Conservation (phyloP, 495 filamentous ascomycete genomes). For the Penicillium angulare region DNA sequence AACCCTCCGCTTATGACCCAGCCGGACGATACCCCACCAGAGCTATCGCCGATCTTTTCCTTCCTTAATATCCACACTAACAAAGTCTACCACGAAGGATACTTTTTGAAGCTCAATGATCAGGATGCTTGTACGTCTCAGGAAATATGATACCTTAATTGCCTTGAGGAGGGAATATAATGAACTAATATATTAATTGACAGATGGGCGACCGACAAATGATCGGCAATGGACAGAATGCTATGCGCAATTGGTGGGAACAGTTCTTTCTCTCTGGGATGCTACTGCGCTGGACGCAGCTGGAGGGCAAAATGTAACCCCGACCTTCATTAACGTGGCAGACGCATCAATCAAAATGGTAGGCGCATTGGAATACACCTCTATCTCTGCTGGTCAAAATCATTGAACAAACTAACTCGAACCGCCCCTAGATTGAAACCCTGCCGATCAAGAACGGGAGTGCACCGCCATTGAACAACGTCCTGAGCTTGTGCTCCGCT, state of each 20-base stretch:
- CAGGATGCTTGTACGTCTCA: conserved; percentile 80
- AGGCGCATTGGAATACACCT: conserved; percentile 16
- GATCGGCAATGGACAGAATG: conserved; percentile 96
- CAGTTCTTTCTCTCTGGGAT: conserved; percentile 94
- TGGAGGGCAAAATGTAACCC: conserved; percentile 79
- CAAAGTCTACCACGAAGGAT: conserved; percentile 96
- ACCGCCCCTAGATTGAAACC: conserved; percentile 77
- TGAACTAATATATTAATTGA: conserved; percentile 9
- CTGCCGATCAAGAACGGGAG: conserved; percentile 75
- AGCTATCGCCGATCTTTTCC: conserved; percentile 90
- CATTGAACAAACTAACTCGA: conserved; percentile 2
- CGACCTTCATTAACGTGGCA: conserved; percentile 94
- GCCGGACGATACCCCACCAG: conserved; percentile 78
- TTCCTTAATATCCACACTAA: conserved; percentile 94
- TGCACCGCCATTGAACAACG: conserved; percentile 81
- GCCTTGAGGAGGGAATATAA: not conserved
- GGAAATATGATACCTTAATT: not conserved
- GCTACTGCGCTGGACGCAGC: conserved; percentile 88
- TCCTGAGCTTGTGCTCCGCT: conserved; percentile 91
- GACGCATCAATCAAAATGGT: conserved; percentile 99
- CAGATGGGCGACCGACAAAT: conserved; percentile 80
- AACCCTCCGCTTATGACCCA: conserved; percentile 87
- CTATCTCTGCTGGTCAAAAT: not conserved
- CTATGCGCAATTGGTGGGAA: conserved; percentile 94
- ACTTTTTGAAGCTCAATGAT: conserved; percentile 94